A percentile compares a stretch with the other conserved stretches of the same genome.
These are phyloP conservation scores for Penicillium pancosmium DNA, from an alignment of 495 filamentous ascomycete genomes.

Conservation along the genomic window DNA sequence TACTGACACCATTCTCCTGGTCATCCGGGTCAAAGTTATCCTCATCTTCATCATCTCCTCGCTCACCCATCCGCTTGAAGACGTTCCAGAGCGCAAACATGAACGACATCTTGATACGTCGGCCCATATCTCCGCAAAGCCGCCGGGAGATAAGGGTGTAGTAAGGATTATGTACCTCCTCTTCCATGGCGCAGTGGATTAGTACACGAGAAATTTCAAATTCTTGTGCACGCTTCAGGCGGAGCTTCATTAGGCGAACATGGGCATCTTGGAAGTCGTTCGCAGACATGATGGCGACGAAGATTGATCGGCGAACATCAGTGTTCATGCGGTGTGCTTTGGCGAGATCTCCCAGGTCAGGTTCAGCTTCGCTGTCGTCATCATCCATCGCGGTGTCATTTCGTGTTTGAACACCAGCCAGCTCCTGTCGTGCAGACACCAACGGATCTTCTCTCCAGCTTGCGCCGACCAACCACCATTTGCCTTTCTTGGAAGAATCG, in stretches of 20 bases:
- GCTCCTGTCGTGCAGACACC: constrained; percentile 41
- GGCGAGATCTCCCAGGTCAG: constrained; percentile 74
- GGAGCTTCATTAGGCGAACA: constrained; percentile 74
- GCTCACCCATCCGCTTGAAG: constrained; percentile 84
- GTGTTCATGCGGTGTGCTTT: constrained; percentile 92
- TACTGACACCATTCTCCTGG: constrained; percentile 44
- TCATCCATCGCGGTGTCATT: constrained; percentile 22
- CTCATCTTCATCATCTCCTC: constrained; percentile 57
- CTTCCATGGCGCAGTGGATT: constrained; percentile 81
- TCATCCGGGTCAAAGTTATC: constrained; percentile 56
- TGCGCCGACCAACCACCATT: constrained; percentile 97
- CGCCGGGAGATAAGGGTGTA: constrained; percentile 82
- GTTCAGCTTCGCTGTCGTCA: constrained; percentile 54
- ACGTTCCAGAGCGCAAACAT: constrained; percentile 84
- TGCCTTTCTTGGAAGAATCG: constrained; percentile 81
- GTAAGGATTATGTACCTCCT: constrained; percentile 87
- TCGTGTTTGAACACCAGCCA: constrained; percentile 25
- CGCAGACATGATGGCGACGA: constrained; percentile 87
- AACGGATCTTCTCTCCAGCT: constrained; percentile 69
- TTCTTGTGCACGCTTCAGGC: constrained; percentile 82
- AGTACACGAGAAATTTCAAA: constrained; percentile 86
- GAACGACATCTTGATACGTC: constrained; percentile 77
- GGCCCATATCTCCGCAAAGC: constrained; percentile 65
- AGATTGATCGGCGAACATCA: constrained; percentile 87
- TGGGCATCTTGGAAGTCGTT: constrained; percentile 84